Conservation (phyloP, 371 early-diverging fungal genomes). For the Mucor velutinosus region DNA sequence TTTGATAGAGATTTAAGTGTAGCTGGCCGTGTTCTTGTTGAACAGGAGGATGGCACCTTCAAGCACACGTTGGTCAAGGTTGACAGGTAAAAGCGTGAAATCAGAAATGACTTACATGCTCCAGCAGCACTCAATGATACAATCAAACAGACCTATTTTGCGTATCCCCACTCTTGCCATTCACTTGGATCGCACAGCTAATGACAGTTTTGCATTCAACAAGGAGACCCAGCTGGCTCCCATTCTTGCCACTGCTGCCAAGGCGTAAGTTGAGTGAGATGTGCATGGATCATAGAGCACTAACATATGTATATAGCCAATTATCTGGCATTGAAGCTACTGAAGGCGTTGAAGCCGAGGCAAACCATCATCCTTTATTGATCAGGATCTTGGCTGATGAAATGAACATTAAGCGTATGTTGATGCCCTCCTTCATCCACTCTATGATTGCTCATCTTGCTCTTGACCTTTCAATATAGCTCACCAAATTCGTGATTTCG, state of each 20-base stretch:
- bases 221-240: conserved; percentile 93
- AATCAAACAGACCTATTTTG: conserved; percentile 73
- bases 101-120: background rate
- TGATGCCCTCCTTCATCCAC: background rate
- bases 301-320: conserved; percentile 15
- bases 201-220: conserved; percentile 88
- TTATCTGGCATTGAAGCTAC: conserved; percentile 33
- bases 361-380: conserved; percentile 78
- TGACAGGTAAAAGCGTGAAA: conserved; percentile 50
- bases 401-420: conserved; percentile 68
- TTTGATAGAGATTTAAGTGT: conserved; percentile 95
- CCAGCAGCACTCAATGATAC: background rate
- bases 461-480: conserved; percentile 34
- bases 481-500: conserved; percentile 87
- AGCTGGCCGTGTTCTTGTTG: conserved; percentile 91
- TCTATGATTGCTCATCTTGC: background rate
- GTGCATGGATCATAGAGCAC: background rate
- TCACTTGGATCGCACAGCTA: conserved; percentile 89
- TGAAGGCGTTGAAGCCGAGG: conserved; percentile 34
- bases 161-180: conserved; percentile 96
- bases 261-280: conserved; percentile 48
- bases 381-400: conserved; percentile 76
- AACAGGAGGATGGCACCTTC: conserved; percentile 65
- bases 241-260: conserved; percentile 79
- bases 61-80: conserved; percentile 75